Conservation (phyloP, 73 alveolate genomes). For the Effrenium voratum region DNA sequence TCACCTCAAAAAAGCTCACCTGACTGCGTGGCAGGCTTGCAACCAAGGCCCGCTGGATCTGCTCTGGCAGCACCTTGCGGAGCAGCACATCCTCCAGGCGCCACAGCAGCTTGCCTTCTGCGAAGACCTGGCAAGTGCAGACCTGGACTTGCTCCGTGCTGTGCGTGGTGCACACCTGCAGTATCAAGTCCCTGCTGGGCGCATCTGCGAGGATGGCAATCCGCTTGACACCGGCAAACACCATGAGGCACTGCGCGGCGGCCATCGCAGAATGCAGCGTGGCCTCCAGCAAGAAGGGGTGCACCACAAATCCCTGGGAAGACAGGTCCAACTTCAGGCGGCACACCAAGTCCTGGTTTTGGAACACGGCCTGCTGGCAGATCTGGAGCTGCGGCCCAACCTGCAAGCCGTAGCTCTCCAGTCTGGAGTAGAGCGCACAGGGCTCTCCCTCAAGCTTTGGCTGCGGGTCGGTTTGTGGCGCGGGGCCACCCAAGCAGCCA, state of each 20-base stretch:
- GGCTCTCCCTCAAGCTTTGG: no score
- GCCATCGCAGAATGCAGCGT: background rate
- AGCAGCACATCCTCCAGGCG: background rate
- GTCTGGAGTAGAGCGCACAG: background rate
- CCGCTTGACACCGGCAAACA: background rate
- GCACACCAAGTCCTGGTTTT: background rate
- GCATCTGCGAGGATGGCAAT: background rate
- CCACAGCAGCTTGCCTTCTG: background rate
- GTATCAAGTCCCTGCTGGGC: background rate
- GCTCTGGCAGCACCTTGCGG: constrained; percentile 19
- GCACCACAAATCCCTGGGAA: background rate
- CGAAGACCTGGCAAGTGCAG: background rate
- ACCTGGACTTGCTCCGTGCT: background rate
- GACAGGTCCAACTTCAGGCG: background rate
- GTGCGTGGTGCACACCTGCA: background rate
- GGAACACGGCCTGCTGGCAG: background rate
- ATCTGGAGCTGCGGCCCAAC: background rate
- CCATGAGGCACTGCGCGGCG: background rate
- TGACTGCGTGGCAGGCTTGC: background rate
- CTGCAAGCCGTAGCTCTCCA: background rate
- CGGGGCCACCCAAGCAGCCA: background rate
- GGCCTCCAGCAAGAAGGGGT: background rate
- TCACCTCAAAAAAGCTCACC: background rate
- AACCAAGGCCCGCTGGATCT: background rate
- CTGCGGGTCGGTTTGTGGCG: background rate